These are phyloP conservation scores for Chenopodium quinoa DNA, from an alignment of 148 eudicot species.

Conservation along the genomic window DNA sequence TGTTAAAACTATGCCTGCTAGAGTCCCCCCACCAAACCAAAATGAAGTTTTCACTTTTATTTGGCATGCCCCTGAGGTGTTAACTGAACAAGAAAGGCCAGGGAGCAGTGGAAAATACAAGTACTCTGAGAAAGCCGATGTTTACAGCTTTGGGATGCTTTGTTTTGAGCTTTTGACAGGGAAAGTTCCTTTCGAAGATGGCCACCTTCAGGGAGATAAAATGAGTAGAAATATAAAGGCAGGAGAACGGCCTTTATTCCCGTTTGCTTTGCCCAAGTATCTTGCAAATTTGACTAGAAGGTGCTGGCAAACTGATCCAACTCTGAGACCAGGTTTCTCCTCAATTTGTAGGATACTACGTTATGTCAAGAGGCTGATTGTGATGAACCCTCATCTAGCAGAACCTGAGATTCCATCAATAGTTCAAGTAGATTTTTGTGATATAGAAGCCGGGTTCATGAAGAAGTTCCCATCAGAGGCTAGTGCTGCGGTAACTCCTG, in stretches of 20 bases:
- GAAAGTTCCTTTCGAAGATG: conserved; percentile 62
- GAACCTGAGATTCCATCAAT: conserved; percentile 46
- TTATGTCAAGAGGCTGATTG: conserved; percentile 49
- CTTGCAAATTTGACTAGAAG: conserved; percentile 47
- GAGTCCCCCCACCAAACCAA: conserved; percentile 26
- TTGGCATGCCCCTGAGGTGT: conserved; percentile 72
- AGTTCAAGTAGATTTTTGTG: conserved; percentile 50
- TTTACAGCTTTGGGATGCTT: conserved; percentile 72
- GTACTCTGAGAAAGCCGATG: conserved; percentile 65
- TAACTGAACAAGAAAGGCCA: conserved; percentile 53
- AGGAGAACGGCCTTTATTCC: conserved; percentile 66
- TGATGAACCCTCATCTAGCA: conserved; percentile 50
- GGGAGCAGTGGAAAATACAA: conserved; percentile 30
- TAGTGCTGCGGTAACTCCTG: conserved; percentile 21
- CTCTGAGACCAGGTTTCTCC: conserved; percentile 53
- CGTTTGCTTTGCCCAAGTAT: conserved; percentile 54
- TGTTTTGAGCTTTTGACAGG: conserved; percentile 67
- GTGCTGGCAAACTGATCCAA: conserved; percentile 67
- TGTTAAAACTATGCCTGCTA: conserved; percentile 27
- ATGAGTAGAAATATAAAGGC: conserved; percentile 62
- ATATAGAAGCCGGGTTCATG: conserved; percentile 44
- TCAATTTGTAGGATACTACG: conserved; percentile 57
- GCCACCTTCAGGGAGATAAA: conserved; percentile 61
- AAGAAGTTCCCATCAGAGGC: conserved; percentile 34
- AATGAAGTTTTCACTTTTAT: conserved; percentile 34